Conservation (phyloP, 1,139 yeast genomes). For the Pichia sp. region DNA sequence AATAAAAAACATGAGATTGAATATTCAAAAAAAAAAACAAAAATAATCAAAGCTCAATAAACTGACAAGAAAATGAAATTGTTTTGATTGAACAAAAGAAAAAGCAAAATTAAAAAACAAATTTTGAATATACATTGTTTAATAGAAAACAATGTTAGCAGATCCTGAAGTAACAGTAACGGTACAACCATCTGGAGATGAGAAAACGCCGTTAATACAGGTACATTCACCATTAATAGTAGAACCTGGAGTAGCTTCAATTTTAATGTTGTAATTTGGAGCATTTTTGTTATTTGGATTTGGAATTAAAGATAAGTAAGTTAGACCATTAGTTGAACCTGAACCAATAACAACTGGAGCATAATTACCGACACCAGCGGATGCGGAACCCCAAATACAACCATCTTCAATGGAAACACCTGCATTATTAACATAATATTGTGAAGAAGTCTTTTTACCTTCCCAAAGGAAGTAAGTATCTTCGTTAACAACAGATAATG, state of each 20-base stretch:
- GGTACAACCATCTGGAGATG: slow-evolving; percentile 86
- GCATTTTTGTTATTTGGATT: slow-evolving; percentile 80
- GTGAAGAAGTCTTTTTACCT: slow-evolving; percentile 83
- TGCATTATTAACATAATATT: slow-evolving; percentile 94
- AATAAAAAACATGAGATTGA: too few species aligned
- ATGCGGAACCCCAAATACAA: slow-evolving; percentile 84
- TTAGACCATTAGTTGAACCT: slow-evolving; percentile 69
- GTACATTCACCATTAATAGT: slow-evolving; percentile 69
- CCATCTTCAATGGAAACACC: slow-evolving; percentile 88
- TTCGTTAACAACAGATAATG: slow-evolving; percentile 75
- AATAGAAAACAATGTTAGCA: slow-evolving; percentile 66
- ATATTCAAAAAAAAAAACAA: too few species aligned
- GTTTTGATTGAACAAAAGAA: too few species aligned
- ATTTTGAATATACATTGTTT: neutral
- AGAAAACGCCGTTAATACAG: slow-evolving; percentile 72
- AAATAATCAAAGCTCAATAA: too few species aligned
- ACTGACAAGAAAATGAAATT: too few species aligned
- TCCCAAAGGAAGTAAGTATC: slow-evolving; percentile 73
- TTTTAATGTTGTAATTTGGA: slow-evolving; percentile 82
- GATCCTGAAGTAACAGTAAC: slow-evolving; percentile 79
- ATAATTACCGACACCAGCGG: slow-evolving; percentile 92
- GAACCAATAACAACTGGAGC: slow-evolving; percentile 96
- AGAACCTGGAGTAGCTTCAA: slow-evolving; percentile 63
- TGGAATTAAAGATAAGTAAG: slow-evolving; percentile 90
- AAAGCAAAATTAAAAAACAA: too few species aligned